Percentiles rank a stretch among this genome's conserved stretches.
Conservation (phyloP, 1,284 basidiomycete species). For the Ceratorhiza oryzae-sativae region DNA sequence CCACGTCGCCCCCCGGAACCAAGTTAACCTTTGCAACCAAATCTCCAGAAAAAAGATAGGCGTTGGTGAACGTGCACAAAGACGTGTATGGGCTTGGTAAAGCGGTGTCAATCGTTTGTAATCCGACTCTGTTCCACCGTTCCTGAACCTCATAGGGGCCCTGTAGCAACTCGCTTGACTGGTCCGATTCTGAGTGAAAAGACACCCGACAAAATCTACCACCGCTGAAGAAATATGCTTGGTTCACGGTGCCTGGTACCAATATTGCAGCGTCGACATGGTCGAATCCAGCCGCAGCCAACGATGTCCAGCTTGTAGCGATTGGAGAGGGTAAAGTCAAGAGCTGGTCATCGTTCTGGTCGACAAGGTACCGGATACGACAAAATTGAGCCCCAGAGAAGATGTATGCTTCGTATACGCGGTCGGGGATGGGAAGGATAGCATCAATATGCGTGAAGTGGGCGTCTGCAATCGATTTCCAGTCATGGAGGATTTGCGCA, state of each 20-base stretch:
- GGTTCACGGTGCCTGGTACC: slow-evolving; percentile 10
- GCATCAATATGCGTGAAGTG: slow-evolving; percentile 21
- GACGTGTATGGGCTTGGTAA: background rate
- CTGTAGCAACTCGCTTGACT: background rate
- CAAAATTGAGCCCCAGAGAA: slow-evolving; percentile 21
- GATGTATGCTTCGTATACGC: slow-evolving; percentile 12
- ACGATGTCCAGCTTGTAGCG: background rate
- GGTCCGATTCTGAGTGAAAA: background rate
- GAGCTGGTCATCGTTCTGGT: slow-evolving; percentile 9
- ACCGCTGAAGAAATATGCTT: slow-evolving; percentile 24
- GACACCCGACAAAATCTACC: background rate
- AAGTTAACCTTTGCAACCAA: background rate
- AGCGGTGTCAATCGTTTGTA: background rate
- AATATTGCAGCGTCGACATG: slow-evolving; percentile 5
- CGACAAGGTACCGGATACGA: slow-evolving; percentile 2
- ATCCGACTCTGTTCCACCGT: background rate
- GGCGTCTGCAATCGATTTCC: slow-evolving; percentile 20
- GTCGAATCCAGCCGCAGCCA: slow-evolving; percentile 12
- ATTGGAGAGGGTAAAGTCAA: background rate
- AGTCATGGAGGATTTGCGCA: slow-evolving; percentile 15
- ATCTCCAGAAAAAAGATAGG: slow-evolving; percentile 8
- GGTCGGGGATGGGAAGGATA: slow-evolving; percentile 21
- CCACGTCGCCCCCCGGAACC: slow-evolving; percentile 3
- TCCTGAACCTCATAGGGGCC: slow-evolving; percentile 6
- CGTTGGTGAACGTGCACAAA: background rate